Evolutionary conservation across 768 basidiomycete genomes (phyloP).

Genomic region (Hypsizygus marmoreus): DNA sequence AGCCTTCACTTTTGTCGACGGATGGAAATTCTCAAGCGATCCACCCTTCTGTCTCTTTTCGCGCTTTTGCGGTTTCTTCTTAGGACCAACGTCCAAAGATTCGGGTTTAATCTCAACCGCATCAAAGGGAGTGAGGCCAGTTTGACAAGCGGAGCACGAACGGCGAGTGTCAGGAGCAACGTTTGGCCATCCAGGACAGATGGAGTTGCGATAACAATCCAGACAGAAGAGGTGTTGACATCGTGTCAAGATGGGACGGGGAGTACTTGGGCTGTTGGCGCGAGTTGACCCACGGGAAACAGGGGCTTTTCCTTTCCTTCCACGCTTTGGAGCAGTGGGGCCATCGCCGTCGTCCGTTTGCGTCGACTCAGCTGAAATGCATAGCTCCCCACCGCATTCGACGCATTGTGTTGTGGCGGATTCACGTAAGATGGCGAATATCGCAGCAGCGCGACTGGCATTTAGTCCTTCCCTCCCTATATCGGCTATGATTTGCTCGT

Average conservation of each 20-base stretch:
- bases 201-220: conserved; percentile 78
- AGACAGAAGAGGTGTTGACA: conserved; percentile 95
- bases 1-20: conserved; percentile 88
- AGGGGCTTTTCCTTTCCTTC: conserved; percentile 50
- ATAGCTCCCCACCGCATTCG: conserved; percentile 83
- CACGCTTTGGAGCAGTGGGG: conserved; percentile 46
- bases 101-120: conserved; percentile 82
- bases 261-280: conserved; percentile 66
- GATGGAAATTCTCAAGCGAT: conserved; percentile 57
- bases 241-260: conserved; percentile 77
- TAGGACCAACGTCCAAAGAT: conserved; percentile 43
- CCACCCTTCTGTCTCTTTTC: conserved; percentile 66
- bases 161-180: conserved; percentile 55
- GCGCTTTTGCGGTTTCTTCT: conserved; percentile 65
- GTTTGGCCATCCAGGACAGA: conserved; percentile 82
- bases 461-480: conserved; percentile 83
- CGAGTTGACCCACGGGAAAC: conserved; percentile 73
- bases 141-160: conserved; percentile 79
- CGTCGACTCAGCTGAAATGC: conserved; percentile 45
- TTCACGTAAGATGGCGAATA: conserved; percentile 84
- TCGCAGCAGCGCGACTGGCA: conserved; percentile 70
- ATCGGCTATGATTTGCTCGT: conserved; percentile 77
- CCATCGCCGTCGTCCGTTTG: conserved; percentile 55
- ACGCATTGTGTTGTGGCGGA: conserved; percentile 87
- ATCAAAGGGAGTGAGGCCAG: conserved; percentile 65